These are phyloP conservation scores for Baorangia bicolor DNA, from an alignment of 768 basidiomycete species.

Conservation along the genomic window DNA sequence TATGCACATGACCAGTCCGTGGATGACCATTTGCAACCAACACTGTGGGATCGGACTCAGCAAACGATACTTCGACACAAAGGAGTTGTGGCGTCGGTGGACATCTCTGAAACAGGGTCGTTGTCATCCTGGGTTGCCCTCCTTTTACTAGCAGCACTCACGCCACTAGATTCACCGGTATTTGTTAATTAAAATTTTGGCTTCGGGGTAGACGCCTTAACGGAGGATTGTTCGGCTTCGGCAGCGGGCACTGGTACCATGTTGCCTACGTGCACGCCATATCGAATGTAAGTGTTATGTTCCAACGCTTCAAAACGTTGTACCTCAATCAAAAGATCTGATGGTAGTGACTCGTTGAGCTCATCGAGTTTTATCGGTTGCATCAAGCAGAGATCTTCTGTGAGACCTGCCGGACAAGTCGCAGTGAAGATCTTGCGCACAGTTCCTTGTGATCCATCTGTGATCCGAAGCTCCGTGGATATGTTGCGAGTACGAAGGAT, in stretches of 20 bases:
- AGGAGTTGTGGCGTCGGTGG: not conserved
- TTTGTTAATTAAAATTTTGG: too few relatives aligned
- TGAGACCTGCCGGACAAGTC: not conserved
- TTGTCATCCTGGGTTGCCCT: too few relatives aligned
- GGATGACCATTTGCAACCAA: constrained; percentile 5
- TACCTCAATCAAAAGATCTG: not conserved
- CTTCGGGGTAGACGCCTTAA: too few relatives aligned
- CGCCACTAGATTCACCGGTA: too few relatives aligned
- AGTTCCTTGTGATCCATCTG: constrained; percentile 32
- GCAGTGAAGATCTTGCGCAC: constrained; percentile 13
- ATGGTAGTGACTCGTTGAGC: constrained; percentile 21
- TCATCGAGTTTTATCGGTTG: constrained; percentile 17
- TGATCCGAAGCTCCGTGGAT: constrained; percentile 31
- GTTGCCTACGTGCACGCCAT: not conserved
- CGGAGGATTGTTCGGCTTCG: constrained; percentile 2
- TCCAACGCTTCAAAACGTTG: not conserved
- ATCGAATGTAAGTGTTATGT: constrained; percentile 5
- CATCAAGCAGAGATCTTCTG: constrained; percentile 15
- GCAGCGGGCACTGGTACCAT: not conserved
- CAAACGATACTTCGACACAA: not conserved
- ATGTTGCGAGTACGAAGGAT: constrained; percentile 26
- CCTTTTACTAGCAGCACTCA: too few relatives aligned
- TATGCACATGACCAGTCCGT: constrained; percentile 10
- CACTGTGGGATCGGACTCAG: not conserved
- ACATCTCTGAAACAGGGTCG: not conserved